These are phyloP conservation scores for Cinnamomum chago DNA, from an alignment of 164 flowering plant species.

Conservation along the genomic window DNA sequence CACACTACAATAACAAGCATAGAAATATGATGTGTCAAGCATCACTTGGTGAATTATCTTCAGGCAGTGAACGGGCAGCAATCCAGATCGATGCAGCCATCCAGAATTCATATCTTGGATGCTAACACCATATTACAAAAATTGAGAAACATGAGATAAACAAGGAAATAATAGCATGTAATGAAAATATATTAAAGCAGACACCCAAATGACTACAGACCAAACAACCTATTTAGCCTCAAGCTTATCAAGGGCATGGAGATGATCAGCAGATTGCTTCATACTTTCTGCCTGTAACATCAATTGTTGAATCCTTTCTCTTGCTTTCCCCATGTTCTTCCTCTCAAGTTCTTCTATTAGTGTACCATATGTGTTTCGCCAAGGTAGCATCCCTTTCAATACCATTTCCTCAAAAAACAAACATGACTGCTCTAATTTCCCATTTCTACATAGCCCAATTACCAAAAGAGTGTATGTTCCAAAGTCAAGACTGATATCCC, in stretches of 20 bases:
- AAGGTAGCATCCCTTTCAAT: conserved; percentile 45
- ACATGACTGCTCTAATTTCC: conserved; percentile 46
- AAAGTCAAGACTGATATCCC: conserved; percentile 44
- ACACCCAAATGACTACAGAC: neutral
- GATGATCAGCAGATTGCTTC: conserved; percentile 10
- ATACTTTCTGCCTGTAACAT: conserved; percentile 26
- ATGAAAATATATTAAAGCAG: neutral
- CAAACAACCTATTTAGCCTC: neutral
- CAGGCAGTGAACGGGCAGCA: too few species aligned
- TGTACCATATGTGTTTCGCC: conserved; percentile 23
- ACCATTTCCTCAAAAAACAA: conserved; percentile 54
- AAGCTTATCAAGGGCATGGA: neutral
- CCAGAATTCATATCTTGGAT: too few species aligned
- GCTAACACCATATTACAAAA: neutral
- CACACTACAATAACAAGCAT: too few species aligned
- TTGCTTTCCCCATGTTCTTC: conserved; percentile 35
- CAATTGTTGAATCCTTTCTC: conserved; percentile 36
- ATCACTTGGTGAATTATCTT: too few species aligned
- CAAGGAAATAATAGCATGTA: neutral
- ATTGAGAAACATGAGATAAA: neutral
- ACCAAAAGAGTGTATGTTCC: conserved; percentile 51
- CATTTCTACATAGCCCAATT: conserved; percentile 41
- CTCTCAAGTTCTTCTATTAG: conserved; percentile 39
- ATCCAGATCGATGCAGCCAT: too few species aligned
- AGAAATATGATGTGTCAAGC: too few species aligned